Base-by-base conservation (phyloP, 2,329 filamentous ascomycete species). In the Xylariaceae sp. region DNA sequence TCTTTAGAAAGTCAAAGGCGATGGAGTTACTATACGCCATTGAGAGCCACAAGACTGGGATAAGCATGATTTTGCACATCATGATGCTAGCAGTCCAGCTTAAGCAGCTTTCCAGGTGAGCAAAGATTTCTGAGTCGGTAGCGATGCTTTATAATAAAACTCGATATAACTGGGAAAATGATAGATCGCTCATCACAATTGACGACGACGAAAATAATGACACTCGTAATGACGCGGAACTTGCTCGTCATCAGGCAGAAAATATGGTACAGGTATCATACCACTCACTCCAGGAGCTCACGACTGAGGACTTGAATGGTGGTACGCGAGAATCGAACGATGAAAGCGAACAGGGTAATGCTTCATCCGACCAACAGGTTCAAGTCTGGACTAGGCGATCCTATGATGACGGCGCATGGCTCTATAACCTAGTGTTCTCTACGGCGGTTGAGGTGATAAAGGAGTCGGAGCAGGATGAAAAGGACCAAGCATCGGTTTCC, bases 31-130 rank as follows among this genome's bases (percentile, higher is more conserved):
- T 56, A 5, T 44, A 44, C 16, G 16, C 21, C 4, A 56, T 56
- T 33, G 46, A 56, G 21, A 56, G 53, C 33, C 39, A 56, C 44
- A 56, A 56, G n/a, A 50, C 53, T 2, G 39, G 46, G 3, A 56
- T 56, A 8, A 51, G 26, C 28, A 26, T 56, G 23, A 46, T 56
- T 3, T 23, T 56, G 17, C 28, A 56, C n/a, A 49, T 26, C 3
- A 34, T 56, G 34, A 43, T 44, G n/a, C 29, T 56, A 19, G 53
- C 45, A 2, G 21, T 37, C 33, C 44, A 56, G 37, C 17, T 54
- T 3, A 54, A 47, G 16, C 29, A 54, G n/a, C 14, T 54, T 11
- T 39, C 23, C 3, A 47, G n/a, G 43, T 54, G 33, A 39, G 33
- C 3, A 14, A 40, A 37, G 17, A 46, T 12, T n/a, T n/a, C n/a